A percentile compares a stretch with the other conserved stretches of the same genome.
Evolutionary conservation across 2,329 filamentous ascomycete genomes (phyloP).

Genomic region (Didymella pinodella): DNA sequence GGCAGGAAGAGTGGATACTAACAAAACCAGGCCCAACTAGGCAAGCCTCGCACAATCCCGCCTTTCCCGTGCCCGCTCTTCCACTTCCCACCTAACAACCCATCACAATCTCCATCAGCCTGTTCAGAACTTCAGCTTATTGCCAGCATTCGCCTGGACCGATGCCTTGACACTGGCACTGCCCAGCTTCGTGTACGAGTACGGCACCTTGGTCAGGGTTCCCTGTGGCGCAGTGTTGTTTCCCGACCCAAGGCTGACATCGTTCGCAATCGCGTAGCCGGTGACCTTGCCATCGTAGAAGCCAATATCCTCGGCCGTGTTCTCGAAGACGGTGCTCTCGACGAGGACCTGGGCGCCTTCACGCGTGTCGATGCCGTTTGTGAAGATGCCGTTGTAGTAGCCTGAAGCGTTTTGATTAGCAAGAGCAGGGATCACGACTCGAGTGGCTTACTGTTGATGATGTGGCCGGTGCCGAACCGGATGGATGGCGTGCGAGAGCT

Average conservation of each 20-base stretch:
- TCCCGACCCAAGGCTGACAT: slow-evolving; percentile 9
- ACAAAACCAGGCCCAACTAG: background rate
- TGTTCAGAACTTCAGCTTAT: slow-evolving; percentile 1
- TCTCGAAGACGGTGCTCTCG: slow-evolving; percentile 51
- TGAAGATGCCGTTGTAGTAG: slow-evolving; percentile 50
- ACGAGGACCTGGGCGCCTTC: slow-evolving; percentile 54
- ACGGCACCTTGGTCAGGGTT: slow-evolving; percentile 7
- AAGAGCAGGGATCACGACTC: background rate
- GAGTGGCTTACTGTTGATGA: slow-evolving; percentile 58
- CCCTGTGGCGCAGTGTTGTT: slow-evolving; percentile 10
- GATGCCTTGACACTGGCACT: slow-evolving; percentile 11
- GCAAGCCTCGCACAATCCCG: background rate
- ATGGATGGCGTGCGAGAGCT: slow-evolving; percentile 69
- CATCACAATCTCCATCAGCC: background rate
- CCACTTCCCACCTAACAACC: background rate
- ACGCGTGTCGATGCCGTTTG: slow-evolving; percentile 53
- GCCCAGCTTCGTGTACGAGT: slow-evolving; percentile 13
- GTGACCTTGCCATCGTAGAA: slow-evolving; percentile 8
- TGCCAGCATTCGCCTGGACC: slow-evolving; percentile 9
- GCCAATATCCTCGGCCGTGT: slow-evolving; percentile 8
- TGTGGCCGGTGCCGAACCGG: slow-evolving; percentile 71
- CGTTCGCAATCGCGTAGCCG: slow-evolving; percentile 2
- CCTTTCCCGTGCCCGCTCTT: background rate
- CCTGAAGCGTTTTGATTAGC: background rate
- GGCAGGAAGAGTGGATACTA: background rate